Base-by-base conservation (phyloP, 2,329 filamentous ascomycete species). In the Graphilbum ipis-grandicollis region DNA sequence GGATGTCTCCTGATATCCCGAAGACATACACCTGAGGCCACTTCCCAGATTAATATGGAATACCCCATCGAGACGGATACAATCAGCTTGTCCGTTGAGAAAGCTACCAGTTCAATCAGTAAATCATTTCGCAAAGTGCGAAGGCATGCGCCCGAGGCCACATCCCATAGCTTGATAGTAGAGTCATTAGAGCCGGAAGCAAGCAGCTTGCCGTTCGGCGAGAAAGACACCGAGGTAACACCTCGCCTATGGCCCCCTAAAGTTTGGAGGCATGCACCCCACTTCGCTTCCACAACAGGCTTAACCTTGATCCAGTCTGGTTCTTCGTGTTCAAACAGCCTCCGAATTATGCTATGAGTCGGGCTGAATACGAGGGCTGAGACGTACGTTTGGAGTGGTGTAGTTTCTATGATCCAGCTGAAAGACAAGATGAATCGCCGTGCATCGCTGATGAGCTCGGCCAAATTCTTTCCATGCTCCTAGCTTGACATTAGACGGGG, bases 341-440 rank as follows among this genome's bases (percentile, higher is more conserved):
- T 34, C 34, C 46, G 38, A 10, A 50, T 40, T 9, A 43, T 15
- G 35, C 47, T 53, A 4, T 34, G 23, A 2, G 33, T 25, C 19
- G 52, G 55, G 36, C 47, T 49, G 38, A 59, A 59, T 8, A 49
- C 43, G 14, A 49, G 52, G 8, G 41, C 52, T n/a, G 45, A 53
- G 9, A 40, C 47, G 41, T 60, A 60, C 17, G 47, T 39, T 41
- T 60, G 56, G 7, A 51, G 41, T 15, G 54, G 47, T 18, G 46
- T 36, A 7, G 39, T 42, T 33, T 52, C 39, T 32, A 58, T 51
- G 28, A 47, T 34, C 32, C 37, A 37, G 43, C 45, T 47, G 37
- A 43, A 39, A 42, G 41, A 39, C 7, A 46, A 29, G 15, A 52
- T 43, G 46, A 52, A 57, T 40, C 52, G 50, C n/a, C 40, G 44